phyloP scores from a whole-genome alignment of 305 asterid species.

The Fraxinus sp. region DNA sequence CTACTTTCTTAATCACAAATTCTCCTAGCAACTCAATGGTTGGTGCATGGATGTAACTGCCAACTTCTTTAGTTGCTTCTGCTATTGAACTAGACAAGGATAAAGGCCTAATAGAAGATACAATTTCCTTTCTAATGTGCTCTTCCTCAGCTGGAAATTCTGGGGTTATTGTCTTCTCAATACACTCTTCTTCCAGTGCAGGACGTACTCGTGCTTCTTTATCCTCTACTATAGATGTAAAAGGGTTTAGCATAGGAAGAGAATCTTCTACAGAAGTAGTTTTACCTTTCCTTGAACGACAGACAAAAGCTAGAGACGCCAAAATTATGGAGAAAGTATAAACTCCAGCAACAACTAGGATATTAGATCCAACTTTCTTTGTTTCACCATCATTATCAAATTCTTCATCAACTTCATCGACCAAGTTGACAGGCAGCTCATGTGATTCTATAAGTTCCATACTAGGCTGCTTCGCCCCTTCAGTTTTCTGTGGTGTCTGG shows the following conservation, averaged over 20 bases:
- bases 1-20: conserved; percentile 39
- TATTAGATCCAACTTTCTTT: conserved; percentile 25
- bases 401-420: conserved; percentile 18
- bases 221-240: conserved; percentile 25
- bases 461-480: background rate
- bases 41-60: conserved; percentile 37
- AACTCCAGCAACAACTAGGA: conserved; percentile 24
- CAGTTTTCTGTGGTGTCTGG: background rate
- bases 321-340: conserved; percentile 24
- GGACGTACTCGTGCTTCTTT: conserved; percentile 16
- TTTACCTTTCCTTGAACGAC: conserved; percentile 27
- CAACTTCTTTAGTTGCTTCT: conserved; percentile 30
- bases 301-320: conserved; percentile 36
- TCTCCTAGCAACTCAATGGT: conserved; percentile 65
- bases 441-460: conserved; percentile 3
- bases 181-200: conserved; percentile 13
- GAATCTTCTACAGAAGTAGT: conserved; percentile 22
- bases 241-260: conserved; percentile 21
- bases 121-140: conserved; percentile 24
- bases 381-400: conserved; percentile 22
- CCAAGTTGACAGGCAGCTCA: conserved; percentile 15
- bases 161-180: conserved; percentile 18
- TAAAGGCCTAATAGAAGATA: conserved; percentile 38
- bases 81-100: conserved; percentile 10
- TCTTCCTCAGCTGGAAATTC: conserved; percentile 16